Percentiles rank a stretch among this genome's conserved stretches.
Evolutionary conservation across 306 rosid species (phyloP).

Genomic region (Mimosa bimucronata): DNA sequence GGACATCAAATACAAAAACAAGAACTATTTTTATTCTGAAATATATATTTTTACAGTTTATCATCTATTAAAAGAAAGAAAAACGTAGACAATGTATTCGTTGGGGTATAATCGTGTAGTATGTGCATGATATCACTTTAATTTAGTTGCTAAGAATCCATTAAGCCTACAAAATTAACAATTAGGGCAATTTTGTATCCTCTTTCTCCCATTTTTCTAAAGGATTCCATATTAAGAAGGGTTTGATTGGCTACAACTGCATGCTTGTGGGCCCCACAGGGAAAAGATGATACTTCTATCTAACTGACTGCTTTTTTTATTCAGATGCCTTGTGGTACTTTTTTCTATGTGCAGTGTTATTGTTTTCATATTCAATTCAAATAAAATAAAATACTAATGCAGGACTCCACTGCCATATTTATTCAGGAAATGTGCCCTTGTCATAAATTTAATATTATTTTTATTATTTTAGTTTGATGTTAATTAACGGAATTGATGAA

Average conservation of each 20-base stretch:
- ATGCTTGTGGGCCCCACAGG: conserved; percentile 49
- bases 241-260: conserved; percentile 41
- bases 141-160: conserved; percentile 30
- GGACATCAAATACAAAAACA: too few species aligned
- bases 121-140: conserved; percentile 19
- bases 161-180: conserved; percentile 24
- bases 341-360: background rate
- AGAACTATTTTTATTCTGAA: too few species aligned
- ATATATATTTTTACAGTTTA: background rate
- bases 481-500: background rate
- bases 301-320: background rate
- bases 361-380: background rate
- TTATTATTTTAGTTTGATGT: background rate
- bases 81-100: background rate
- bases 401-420: background rate
- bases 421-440: background rate
- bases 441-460: background rate
- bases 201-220: background rate
- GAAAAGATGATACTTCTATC: background rate
- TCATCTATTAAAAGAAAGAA: background rate
- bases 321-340: background rate
- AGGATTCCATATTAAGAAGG: conserved; percentile 29
- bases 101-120: background rate
- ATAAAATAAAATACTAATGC: background rate
- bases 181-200: background rate